Evolutionary conservation across 2,329 filamentous ascomycete genomes (phyloP).

Genomic region (Colletotrichum nymphaeae): DNA sequence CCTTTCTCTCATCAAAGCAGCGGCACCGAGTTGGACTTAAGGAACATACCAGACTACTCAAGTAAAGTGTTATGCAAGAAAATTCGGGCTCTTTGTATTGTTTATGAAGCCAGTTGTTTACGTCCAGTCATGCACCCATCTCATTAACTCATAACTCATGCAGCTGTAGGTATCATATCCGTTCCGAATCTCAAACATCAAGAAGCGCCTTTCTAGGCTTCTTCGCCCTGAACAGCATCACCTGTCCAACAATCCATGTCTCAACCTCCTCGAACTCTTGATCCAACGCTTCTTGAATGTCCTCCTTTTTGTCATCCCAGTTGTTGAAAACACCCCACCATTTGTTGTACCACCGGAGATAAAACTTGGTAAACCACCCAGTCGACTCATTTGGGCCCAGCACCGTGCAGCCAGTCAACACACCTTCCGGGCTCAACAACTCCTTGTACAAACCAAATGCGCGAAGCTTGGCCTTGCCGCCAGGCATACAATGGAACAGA

Average conservation of each 20-base stretch:
- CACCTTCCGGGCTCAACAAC: constrained; percentile 47
- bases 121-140: neutral
- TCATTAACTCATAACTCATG: neutral
- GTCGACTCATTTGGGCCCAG: constrained; percentile 44
- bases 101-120: neutral
- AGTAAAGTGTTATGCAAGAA: neutral
- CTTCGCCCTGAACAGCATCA: constrained; percentile 50
- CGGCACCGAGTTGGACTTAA: too few species aligned
- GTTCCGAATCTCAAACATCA: constrained; percentile 32
- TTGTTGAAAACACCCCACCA: constrained; percentile 51
- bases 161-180: neutral
- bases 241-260: constrained; percentile 49
- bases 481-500: constrained; percentile 55
- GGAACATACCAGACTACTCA: too few species aligned
- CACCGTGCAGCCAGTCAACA: constrained; percentile 51
- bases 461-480: constrained; percentile 42
- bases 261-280: constrained; percentile 52
- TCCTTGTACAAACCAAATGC: constrained; percentile 47
- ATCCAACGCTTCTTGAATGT: constrained; percentile 46
- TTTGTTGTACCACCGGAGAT: constrained; percentile 45
- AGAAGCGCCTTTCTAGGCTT: constrained; percentile 40
- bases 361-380: constrained; percentile 40
- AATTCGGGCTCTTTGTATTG: neutral
- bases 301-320: constrained; percentile 48
- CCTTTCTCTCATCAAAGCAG: too few species aligned